phyloP scores from a whole-genome alignment of 352 stramenopile species.

The Globisporangium megalacanthum region DNA sequence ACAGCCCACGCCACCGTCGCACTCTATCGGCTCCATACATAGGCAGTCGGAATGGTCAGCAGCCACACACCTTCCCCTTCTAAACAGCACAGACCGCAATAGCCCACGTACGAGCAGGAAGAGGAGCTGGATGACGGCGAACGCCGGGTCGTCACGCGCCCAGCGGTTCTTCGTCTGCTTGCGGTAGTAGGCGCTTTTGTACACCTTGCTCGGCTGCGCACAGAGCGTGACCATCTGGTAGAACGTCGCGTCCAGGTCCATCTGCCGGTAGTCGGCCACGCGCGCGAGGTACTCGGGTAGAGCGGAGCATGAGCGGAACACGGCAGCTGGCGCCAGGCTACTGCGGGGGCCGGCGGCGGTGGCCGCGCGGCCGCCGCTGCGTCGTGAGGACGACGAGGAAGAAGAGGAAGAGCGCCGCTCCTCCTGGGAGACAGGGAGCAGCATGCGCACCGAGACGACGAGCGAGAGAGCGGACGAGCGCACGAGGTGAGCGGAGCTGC shows the following conservation, averaged over 20 bases:
- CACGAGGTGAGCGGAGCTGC: no score
- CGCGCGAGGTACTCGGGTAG: conserved; percentile 82
- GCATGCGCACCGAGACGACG: conserved; percentile 5
- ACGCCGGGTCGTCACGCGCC: conserved; percentile 96
- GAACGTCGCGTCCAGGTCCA: conserved; percentile 86
- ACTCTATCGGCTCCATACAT: conserved; percentile 13
- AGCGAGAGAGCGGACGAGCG: no score
- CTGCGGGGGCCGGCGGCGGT: background rate
- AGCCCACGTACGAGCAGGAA: conserved; percentile 72
- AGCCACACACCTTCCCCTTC: background rate
- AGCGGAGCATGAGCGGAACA: conserved; percentile 70
- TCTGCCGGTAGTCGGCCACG: conserved; percentile 78
- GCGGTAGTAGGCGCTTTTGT: conserved; percentile 84
- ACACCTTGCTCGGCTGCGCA: conserved; percentile 80
- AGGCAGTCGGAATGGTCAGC: background rate
- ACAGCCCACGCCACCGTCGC: conserved; percentile 77
- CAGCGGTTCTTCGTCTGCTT: conserved; percentile 98
- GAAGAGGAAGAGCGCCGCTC: conserved; percentile 4
- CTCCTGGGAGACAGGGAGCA: conserved; percentile 19
- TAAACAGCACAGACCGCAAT: background rate
- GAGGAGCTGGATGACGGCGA: conserved; percentile 93
- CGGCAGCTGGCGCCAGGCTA: conserved; percentile 19
- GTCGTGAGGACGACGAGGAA: background rate
- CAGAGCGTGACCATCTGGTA: conserved; percentile 89
- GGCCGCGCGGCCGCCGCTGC: background rate